Evolutionary conservation across 805 yeast genomes (phyloP), one percentile per base, ranked within the genome.

Genomic region (Sugiyamaella qingdaonensis): DNA sequence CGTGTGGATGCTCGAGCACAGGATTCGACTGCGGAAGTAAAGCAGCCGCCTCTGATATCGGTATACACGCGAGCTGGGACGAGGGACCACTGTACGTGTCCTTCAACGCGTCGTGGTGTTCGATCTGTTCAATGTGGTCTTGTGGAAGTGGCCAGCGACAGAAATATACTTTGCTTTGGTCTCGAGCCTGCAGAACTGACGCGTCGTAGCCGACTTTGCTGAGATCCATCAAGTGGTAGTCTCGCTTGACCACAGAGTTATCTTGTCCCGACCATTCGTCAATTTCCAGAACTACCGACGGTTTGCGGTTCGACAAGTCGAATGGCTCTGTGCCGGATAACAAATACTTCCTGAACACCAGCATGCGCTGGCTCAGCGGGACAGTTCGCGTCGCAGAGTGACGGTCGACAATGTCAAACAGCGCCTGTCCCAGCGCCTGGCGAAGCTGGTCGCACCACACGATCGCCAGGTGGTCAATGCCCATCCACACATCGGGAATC

Each of bases 391-490:
- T 16, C 2, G 58, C 43, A 10, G 35, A 16, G 4, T 29, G 4
- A 14, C 47, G 29, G 39, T 58, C 59, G 8, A 80, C 78, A 14
- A 85, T 72, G 39, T 80, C 84, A 46, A 88, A 68, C 21, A 91
- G 64, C 0, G 81, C 71, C 46, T 71, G 70, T 9, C 86, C 84
- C 2, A 91, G 56, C 11, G 75, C 78, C 43, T 76, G 73, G 54
- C 97, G 75, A 43, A 89, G 68, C 64, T 89, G 96, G 55, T 84
- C 86, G 69, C 97, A 91, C 97, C 97, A 91, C 0, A 90, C 96
- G 48, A 91, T 82, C 1, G 97, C 96, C 59, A 88, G 74, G 71
- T 91, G 97, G 66, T 91, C 97, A 33, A 88, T 82, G 1, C 96
- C 85, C 1, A 96, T 86, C 96, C 97, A 91, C 1, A 90, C 96